Base-by-base conservation (phyloP, 805 yeast genomes). In the Candida sphagnicola region DNA sequence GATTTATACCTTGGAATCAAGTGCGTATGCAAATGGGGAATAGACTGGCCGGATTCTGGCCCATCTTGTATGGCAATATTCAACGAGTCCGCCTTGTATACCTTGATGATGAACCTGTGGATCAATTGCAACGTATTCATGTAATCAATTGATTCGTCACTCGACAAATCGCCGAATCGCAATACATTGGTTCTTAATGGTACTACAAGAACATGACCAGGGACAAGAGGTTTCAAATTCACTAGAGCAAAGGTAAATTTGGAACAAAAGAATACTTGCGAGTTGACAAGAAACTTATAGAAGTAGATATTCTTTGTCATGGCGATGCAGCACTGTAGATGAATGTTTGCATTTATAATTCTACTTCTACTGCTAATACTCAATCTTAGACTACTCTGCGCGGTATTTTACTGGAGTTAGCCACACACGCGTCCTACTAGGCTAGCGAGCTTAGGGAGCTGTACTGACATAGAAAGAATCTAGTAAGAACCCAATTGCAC, bases 21-120 rank as follows among this genome's bases (percentile, higher is more conserved):
- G 57, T 93, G 99, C 15, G 96, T 84, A 59, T 93, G 99, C 19
- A 91, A 72, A 61, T 93, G 99, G 4, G 97, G 95, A 2, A 93
- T 82, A n/a, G 90, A 78, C 57, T 93, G 99, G 3, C 99, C 99
- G 1, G 97, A 91, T 35, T 88, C 88, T 0, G 89, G 85, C 0
- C 99, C 99, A 57, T 93, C 99, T 58, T 93, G 99, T 42, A 95
- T 87, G 8, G 97, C 91, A 28, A 93, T 74, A 55, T 95, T 95
- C 43, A 89, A 54, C 1, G 95, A 71, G 49, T 90, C 95, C 2
- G 96, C 95, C 25, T 80, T 72, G 57, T 81, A 93, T 10, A 72
- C 65, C 41, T 70, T 53, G 46, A 74, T 80, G 12, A 93, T 80
- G 45, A 89, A 83, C 38, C 65, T 62, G 44, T 88, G 81, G 0